Evolutionary conservation across 768 basidiomycete species (phyloP), one percentile per base, ranked within the genome.

Genomic region (Clavaria fumosa): DNA sequence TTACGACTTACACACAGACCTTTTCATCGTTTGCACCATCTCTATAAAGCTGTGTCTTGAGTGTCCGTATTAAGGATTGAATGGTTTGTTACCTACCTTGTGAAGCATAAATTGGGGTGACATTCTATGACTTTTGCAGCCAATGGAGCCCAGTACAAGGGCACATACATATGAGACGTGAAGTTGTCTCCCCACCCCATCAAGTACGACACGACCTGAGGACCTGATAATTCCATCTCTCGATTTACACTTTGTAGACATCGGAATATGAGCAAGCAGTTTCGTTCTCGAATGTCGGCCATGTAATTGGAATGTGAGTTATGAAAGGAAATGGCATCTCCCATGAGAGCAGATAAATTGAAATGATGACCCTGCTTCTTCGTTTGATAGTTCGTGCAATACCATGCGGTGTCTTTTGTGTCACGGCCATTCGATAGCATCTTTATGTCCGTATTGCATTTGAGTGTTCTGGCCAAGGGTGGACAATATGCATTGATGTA

Each of bases 371-470:
- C 32, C 35, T 66, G 63, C 28, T 61, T 63, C 43, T 70, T 70
- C 0, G 58, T 51, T 0, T 55, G 46, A 38, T 69, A 69, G 0
- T 38, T 44, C 0, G 60, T 57, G 1, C 60, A 50, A 32, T 71
- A 71, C 35, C 47, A 62, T 0, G 52, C 45, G 0, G 62, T 40
- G 2, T 53, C 47, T 9, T 46, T 51, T 0, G 62, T 65, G 1
- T 61, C 58, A 0, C 4, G 15, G 0, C 54, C 58, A 36, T 56
- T 57, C 3, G 53, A 50, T 0, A 69, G 37, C 0, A 67, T 35
- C 35, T 69, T 66, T 3, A 47, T 34, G 41, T 69, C 59, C 24
- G 63, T 52, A 44, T 69, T 70, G 20, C 35, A 42, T 35, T 19
- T 11, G 5, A 34, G 11, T 10, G 18, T 30, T 5, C 28, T n/a